Evolutionary conservation across 257 asterid genomes (phyloP).

Genomic region (Misopates orontium): DNA sequence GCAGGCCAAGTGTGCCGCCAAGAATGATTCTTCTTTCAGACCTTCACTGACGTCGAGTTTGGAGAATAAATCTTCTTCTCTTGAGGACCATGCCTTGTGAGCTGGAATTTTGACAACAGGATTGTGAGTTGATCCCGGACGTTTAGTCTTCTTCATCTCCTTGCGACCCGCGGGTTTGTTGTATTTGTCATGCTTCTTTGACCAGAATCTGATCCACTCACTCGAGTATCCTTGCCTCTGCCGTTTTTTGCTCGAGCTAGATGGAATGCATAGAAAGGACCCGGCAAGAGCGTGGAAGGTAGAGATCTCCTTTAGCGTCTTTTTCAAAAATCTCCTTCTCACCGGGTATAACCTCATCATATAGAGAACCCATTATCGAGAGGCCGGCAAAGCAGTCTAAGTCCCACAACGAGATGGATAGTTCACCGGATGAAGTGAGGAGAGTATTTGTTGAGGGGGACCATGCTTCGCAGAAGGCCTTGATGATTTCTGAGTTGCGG

Average conservation of each 20-base stretch:
- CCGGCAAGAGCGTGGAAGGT: background rate
- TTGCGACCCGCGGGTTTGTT: background rate
- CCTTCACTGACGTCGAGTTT: background rate
- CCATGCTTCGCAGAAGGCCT: slow-evolving; percentile 5
- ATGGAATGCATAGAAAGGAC: background rate
- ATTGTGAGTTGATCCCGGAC: background rate
- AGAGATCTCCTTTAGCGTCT: background rate
- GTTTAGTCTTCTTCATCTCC: background rate
- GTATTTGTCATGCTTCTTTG: background rate
- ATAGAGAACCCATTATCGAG: background rate
- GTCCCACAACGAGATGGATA: background rate
- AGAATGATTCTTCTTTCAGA: background rate
- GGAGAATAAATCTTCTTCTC: background rate
- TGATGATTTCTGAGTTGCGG: background rate
- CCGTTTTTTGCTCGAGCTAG: background rate
- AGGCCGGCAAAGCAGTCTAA: background rate
- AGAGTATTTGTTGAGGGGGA: background rate
- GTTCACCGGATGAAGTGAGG: background rate
- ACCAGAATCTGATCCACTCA: background rate
- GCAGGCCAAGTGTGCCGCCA: background rate
- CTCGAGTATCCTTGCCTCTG: background rate
- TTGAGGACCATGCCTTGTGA: background rate
- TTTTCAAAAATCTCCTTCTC: background rate
- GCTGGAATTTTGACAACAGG: background rate
- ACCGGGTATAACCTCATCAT: background rate